Evolutionary conservation across 2,329 filamentous ascomycete species (phyloP).

Genomic region (Hyphodiscus sp.): DNA sequence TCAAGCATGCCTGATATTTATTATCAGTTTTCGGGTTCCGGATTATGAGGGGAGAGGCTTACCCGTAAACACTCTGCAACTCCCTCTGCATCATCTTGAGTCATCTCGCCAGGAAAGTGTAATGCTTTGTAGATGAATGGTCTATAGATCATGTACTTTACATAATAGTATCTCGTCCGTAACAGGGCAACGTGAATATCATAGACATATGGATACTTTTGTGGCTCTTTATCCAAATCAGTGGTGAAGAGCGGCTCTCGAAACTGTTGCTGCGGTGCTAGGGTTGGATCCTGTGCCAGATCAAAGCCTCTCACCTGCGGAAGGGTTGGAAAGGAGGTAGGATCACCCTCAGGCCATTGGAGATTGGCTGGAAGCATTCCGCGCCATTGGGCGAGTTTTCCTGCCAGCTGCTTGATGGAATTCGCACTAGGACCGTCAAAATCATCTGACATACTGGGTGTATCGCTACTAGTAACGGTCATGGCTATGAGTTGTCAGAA

Average conservation of each 20-base stretch:
- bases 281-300: conserved; percentile 18
- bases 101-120: conserved; percentile 48
- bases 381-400: conserved; percentile 52
- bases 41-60: conserved; percentile 4
- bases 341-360: conserved; percentile 50
- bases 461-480: conserved; percentile 11
- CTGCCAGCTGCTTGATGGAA: conserved; percentile 44
- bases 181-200: conserved; percentile 52
- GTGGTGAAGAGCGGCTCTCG: conserved; percentile 38
- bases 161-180: conserved; percentile 52
- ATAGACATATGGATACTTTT: conserved; percentile 44
- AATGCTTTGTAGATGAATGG: conserved; percentile 55
- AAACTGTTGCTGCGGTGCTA: conserved; percentile 14
- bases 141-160: conserved; percentile 50
- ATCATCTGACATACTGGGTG: conserved; percentile 7
- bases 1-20: conserved; percentile 40
- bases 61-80: conserved; percentile 47
- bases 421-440: conserved; percentile 25
- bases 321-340: conserved; percentile 35
- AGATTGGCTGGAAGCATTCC: conserved; percentile 46
- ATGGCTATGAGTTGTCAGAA: conserved; percentile 13
- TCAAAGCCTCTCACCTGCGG: conserved; percentile 23
- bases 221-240: conserved; percentile 38
- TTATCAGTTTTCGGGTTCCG: conserved; percentile 1
- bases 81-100: conserved; percentile 45